Conservation (phyloP, 805 yeast species). For the Wickerhamiella spandovensis region DNA sequence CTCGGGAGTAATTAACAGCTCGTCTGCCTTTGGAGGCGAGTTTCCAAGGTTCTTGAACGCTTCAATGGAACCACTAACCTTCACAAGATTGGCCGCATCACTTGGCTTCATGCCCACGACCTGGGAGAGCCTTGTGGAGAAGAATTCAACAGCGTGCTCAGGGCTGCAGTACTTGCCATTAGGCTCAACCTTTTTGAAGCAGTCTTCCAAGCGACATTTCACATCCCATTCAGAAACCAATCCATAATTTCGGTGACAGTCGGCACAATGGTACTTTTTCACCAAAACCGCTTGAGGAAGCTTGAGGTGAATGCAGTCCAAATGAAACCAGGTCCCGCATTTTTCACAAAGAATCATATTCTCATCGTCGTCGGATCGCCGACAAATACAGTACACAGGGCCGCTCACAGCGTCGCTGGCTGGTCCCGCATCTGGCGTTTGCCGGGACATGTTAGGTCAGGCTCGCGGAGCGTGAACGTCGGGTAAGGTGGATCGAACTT, state of each 20-base stretch:
- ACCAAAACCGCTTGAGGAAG: not conserved
- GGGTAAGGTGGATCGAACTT: too few relatives aligned
- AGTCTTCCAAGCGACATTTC: not conserved
- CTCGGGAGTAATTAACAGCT: not conserved
- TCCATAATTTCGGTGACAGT: not conserved
- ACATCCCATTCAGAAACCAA: not conserved
- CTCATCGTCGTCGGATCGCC: not conserved
- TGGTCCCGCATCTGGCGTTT: not conserved
- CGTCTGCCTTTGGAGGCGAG: not conserved
- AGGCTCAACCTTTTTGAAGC: not conserved
- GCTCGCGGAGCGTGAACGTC: too few relatives aligned
- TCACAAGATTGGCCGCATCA: not conserved
- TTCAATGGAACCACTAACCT: not conserved
- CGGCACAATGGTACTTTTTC: not conserved
- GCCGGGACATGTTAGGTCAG: not conserved
- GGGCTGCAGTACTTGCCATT: not conserved
- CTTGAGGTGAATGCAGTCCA: not conserved
- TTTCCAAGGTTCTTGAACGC: not conserved
- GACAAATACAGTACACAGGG: not conserved
- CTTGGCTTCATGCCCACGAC: not conserved
- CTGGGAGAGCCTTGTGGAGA: too few relatives aligned
- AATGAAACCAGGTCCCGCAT: not conserved
- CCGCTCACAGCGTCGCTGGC: not conserved
- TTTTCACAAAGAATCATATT: slow-evolving; percentile 1
- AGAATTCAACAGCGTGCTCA: not conserved